Base-by-base conservation (phyloP, 2,329 filamentous ascomycete genomes). In the Colletotrichum siamense region DNA sequence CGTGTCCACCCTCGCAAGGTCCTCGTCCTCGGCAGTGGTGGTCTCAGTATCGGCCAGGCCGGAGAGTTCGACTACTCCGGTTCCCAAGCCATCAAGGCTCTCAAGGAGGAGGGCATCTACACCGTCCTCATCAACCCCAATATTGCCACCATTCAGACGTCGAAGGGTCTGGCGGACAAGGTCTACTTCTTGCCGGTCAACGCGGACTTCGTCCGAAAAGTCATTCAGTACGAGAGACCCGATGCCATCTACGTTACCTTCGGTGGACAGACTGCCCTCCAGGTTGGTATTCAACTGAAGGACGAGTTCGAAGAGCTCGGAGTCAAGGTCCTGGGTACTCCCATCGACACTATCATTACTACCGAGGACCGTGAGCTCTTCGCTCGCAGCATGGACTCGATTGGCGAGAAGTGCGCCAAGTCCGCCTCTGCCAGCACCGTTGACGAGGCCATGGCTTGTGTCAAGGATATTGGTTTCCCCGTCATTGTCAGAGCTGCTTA, bases 21-120 rank as follows among this genome's bases (percentile, higher is more conserved):
- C 16, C 92, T 99, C 73, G 94, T 99, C 32, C 92, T 99, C 68
- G 97, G 97, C 77, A 96, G 94, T 86, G 97, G 97, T 86, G 97
- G 97, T 86, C 91, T 99, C 78, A 98, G 95, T 85, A 99, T 99
- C 85, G 97, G 97, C 16, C 97, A 99, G 86, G 97, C 97, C 79
- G 97, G 97, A 85, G 97, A 99, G 85, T 99, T 99, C 80, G 97
- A 99, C 84, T 99, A 99, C 88, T 99, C 97, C 70, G 97, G 97
- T 78, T 98, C 95, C 85, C 97, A 99, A 86, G 97, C 96, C 62
- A 99, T 99, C 89, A 99, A 99, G 89, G 97, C 97, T 49, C 84
- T 99, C 81, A 99, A 99, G 87, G 95, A 99, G 85, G 97, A 99
- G 87, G 96, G 96, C 77, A 98, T 99, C 81, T 99, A 98, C 89